phyloP scores from a whole-genome alignment of 1,139 yeast species.

The Protomyces gravidus region DNA sequence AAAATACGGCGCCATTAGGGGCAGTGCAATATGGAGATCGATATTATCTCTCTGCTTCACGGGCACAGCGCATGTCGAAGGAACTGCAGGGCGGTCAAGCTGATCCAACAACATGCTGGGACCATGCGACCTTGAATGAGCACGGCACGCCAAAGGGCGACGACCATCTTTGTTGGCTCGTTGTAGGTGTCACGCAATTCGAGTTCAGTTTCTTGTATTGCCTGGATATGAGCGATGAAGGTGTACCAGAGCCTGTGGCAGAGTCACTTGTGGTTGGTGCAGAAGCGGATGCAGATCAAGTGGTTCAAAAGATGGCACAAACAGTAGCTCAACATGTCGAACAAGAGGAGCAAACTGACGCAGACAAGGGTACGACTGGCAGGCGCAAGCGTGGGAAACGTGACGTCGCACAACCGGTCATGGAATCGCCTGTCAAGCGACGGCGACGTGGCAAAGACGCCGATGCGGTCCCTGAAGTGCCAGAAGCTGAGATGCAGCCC shows the following conservation, averaged over 20 bases:
- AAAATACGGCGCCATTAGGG: too few species aligned
- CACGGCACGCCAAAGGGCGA: not conserved
- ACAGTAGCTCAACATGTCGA: not conserved
- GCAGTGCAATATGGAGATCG: not conserved
- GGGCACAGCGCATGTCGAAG: not conserved
- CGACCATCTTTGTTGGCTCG: slow-evolving; percentile 15
- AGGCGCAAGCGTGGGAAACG: not conserved
- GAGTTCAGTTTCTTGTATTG: slow-evolving; percentile 1
- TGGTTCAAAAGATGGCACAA: not conserved
- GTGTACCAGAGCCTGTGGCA: not conserved
- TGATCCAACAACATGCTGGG: slow-evolving; percentile 5
- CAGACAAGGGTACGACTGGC: not conserved
- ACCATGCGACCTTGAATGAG: not conserved
- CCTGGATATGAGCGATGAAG: not conserved
- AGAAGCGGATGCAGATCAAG: not conserved
- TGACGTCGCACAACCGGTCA: not conserved
- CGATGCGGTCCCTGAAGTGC: not conserved
- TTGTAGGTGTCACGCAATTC: slow-evolving; percentile 15
- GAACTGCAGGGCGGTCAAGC: not conserved
- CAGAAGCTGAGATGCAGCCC: not conserved
- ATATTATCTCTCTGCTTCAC: not conserved
- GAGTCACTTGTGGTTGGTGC: not conserved
- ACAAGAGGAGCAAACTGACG: not conserved
- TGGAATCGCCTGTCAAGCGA: not conserved
- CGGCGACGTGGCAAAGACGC: not conserved